Base-by-base conservation (phyloP, 2,329 filamentous ascomycete species). In the Microdochium paspali region DNA sequence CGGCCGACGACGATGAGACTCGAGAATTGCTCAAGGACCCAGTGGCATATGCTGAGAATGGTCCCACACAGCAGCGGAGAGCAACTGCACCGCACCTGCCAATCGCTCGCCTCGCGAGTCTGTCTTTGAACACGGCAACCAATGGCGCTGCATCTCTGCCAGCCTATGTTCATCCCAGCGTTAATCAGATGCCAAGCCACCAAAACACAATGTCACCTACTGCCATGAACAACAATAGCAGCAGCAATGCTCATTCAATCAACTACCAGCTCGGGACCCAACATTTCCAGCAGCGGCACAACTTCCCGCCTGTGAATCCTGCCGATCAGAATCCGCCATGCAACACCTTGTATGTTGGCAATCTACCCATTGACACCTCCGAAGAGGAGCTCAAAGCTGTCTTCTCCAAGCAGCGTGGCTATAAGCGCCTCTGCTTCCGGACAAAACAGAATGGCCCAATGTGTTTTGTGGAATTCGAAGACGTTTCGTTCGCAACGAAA, bases 391-490 rank as follows among this genome's bases (percentile, higher is more conserved):
- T 98, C 48, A 97, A 97, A 67, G 81, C 85, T 21, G 78, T 96
- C 60, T 98, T 98, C 61, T 90, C 85, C 24, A 91, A 90, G 66
- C 88, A 94, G 64, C 84, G 90, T 44, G 93, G 93, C 3, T 98
- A 96, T 71, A 97, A 95, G 69, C 80, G 93, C 24, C 80, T 98
- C 7, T 95, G 90, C 61, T 95, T 96, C 73, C 80, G 91, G 28
- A 94, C 90, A 47, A 97, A 97, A 71, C 81, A 87, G 54, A 95
- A 96, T 57, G 91, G 91, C 0, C 91, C 91, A 2, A 97, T 97
- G 90, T 97, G 93, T 63, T 97, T 97, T 65, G 93, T 98, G 31
- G 93, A 98, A 65, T 98, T 97, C 57, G 91, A 97, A 59, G 90
- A 96, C 58, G 77, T 95, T 10, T 86, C 87, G 1, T 91, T 89